A percentile compares a stretch with the other conserved stretches of the same genome.
Evolutionary conservation across 2,329 filamentous ascomycete genomes (phyloP).

Genomic region (Aspergillus fumigatiaffinis): DNA sequence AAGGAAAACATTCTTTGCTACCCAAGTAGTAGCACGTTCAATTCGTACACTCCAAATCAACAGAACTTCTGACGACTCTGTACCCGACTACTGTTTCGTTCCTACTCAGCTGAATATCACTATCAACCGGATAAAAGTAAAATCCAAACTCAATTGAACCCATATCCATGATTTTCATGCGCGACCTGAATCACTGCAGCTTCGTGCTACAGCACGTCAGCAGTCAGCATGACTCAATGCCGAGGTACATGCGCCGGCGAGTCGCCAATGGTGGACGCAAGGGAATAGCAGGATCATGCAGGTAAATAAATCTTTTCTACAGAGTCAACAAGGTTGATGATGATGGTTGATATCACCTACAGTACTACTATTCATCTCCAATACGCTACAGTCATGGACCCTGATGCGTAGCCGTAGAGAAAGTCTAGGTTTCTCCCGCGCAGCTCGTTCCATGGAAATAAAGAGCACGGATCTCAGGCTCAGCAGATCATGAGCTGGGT

Average conservation of each 20-base stretch:
- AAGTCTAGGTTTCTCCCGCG: too few relatives aligned
- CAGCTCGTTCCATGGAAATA: not conserved
- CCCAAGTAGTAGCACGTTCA: not conserved
- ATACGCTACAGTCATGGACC: too few relatives aligned
- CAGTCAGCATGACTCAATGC: not conserved
- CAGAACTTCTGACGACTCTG: not conserved
- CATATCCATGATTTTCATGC: not conserved
- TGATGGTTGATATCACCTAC: too few relatives aligned
- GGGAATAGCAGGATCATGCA: not conserved
- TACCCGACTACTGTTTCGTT: not conserved
- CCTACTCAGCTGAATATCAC: not conserved
- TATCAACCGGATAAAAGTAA: not conserved
- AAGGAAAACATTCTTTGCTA: not conserved
- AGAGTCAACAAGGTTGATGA: too few relatives aligned
- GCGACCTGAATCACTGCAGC: not conserved
- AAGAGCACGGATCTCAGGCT: not conserved
- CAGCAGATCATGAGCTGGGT: not conserved
- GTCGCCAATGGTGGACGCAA: not conserved
- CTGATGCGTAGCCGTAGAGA: too few relatives aligned
- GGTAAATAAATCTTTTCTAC: too few relatives aligned
- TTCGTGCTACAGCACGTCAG: not conserved
- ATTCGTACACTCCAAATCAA: not conserved
- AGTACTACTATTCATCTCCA: too few relatives aligned
- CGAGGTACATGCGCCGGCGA: not conserved
- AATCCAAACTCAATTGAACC: not conserved